Percentiles rank a stretch among this genome's conserved stretches.
These are phyloP conservation scores for Dioszegia crocea DNA, from an alignment of 768 basidiomycete species.

Conservation along the genomic window DNA sequence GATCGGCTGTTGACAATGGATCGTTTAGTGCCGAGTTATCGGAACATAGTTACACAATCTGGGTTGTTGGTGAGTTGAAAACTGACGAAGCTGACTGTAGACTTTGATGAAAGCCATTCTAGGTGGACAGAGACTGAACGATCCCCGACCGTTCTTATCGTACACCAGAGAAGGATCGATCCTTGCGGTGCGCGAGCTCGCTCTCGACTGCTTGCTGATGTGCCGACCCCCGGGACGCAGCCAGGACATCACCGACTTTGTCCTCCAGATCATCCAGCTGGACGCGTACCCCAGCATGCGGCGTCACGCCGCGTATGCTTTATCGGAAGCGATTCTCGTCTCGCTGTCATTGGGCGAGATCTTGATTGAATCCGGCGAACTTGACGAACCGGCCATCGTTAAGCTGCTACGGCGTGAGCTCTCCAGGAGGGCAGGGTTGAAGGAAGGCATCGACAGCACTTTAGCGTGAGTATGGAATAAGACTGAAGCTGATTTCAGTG, in stretches of 20 bases:
- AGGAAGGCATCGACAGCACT: constrained; percentile 76
- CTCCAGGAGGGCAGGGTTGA: constrained; percentile 65
- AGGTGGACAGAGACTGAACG: constrained; percentile 28
- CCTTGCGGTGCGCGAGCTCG: constrained; percentile 81
- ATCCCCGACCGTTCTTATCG: constrained; percentile 63
- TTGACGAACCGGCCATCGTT: constrained; percentile 66
- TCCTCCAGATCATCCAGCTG: constrained; percentile 77
- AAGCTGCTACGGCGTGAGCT: constrained; percentile 83
- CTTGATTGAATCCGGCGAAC: constrained; percentile 61
- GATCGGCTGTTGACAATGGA: constrained; percentile 94
- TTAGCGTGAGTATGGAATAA: constrained; percentile 60
- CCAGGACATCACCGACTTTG: constrained; percentile 74
- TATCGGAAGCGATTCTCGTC: constrained; percentile 80
- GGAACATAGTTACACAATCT: constrained; percentile 88
- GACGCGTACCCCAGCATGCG: constrained; percentile 79
- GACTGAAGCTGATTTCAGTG: neutral
- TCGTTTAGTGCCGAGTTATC: constrained; percentile 84
- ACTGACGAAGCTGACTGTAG: constrained; percentile 11
- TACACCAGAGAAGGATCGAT: constrained; percentile 93
- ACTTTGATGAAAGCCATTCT: constrained; percentile 23
- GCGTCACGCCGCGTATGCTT: constrained; percentile 78
- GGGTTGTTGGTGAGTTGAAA: constrained; percentile 68
- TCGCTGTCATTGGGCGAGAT: constrained; percentile 87
- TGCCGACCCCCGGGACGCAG: constrained; percentile 82
- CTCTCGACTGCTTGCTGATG: constrained; percentile 79